Percentiles rank a stretch among this genome's conserved stretches.
phyloP scores from a whole-genome alignment of 2,329 filamentous ascomycete species.

The Penicillium fuscoglaucum region DNA sequence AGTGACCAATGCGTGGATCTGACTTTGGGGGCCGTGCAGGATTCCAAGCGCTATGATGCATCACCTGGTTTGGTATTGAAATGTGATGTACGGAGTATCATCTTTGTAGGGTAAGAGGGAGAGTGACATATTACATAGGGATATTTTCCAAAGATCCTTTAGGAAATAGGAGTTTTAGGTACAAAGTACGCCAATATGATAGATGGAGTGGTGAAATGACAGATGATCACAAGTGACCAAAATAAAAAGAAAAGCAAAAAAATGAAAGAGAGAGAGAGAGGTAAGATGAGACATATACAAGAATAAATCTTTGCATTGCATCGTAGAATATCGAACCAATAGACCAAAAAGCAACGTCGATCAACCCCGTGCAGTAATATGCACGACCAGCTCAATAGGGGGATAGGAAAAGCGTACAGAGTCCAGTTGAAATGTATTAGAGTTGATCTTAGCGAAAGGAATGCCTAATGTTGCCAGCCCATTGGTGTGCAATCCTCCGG shows the following conservation, averaged over 20 bases:
- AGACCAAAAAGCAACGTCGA: slow-evolving; percentile 5
- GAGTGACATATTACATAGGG: not conserved
- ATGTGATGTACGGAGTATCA: slow-evolving; percentile 1
- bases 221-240: too few relatives aligned
- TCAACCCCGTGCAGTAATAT: not conserved
- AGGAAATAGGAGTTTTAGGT: not conserved
- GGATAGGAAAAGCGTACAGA: not conserved
- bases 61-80: not conserved
- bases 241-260: not conserved
- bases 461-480: slow-evolving; percentile 28
- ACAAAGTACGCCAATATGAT: not conserved
- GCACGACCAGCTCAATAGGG: not conserved
- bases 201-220: not conserved
- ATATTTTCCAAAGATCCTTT: not conserved
- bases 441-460: slow-evolving; percentile 24
- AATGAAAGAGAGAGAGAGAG: not conserved
- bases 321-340: slow-evolving; percentile 36
- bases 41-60: not conserved
- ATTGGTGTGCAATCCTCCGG: slow-evolving; percentile 35
- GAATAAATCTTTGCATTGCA: not conserved
- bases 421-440: slow-evolving; percentile 13
- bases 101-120: not conserved
- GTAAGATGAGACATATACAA: not conserved
- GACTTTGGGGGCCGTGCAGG: slow-evolving; percentile 1
- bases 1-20: slow-evolving; percentile 5